phyloP scores from a whole-genome alignment of 176 grass and related monocot genomes.

The Triticum turgidum region DNA sequence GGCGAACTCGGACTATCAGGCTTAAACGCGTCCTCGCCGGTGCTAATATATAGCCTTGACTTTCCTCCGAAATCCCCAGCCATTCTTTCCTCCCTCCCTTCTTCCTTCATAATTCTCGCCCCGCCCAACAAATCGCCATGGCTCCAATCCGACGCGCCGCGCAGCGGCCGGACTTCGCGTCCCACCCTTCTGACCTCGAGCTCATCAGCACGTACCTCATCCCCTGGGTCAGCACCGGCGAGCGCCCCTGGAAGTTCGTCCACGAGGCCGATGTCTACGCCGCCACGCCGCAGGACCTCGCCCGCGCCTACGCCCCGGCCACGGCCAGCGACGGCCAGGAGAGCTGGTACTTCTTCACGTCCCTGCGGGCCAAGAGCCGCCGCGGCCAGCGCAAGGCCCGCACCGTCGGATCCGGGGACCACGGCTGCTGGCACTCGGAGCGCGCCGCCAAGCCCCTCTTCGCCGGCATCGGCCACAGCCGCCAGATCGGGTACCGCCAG shows the following conservation, averaged over 20 bases:
- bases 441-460: conserved; percentile 28
- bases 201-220: conserved; percentile 38
- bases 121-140: conserved; percentile 29
- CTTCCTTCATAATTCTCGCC: background rate
- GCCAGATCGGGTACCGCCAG: conserved; percentile 39
- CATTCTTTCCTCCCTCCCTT: background rate
- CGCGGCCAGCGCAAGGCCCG: conserved; percentile 41
- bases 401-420: conserved; percentile 6
- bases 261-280: conserved; percentile 52
- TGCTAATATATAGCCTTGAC: background rate
- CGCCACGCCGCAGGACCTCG: conserved; percentile 31
- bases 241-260: conserved; percentile 23
- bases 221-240: conserved; percentile 14
- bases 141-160: background rate
- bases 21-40: conserved; percentile 1
- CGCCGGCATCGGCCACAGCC: background rate
- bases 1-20: background rate
- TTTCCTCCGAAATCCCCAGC: background rate
- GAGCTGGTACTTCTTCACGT: conserved; percentile 50
- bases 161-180: conserved; percentile 1
- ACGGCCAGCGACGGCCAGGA: conserved; percentile 28
- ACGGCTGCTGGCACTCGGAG: conserved; percentile 42
- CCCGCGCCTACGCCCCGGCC: conserved; percentile 19
- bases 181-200: conserved; percentile 40
- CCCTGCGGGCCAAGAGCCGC: conserved; percentile 24